phyloP scores from a whole-genome alignment of 345 rosid genomes.

The Arabidopsis arenosa region DNA sequence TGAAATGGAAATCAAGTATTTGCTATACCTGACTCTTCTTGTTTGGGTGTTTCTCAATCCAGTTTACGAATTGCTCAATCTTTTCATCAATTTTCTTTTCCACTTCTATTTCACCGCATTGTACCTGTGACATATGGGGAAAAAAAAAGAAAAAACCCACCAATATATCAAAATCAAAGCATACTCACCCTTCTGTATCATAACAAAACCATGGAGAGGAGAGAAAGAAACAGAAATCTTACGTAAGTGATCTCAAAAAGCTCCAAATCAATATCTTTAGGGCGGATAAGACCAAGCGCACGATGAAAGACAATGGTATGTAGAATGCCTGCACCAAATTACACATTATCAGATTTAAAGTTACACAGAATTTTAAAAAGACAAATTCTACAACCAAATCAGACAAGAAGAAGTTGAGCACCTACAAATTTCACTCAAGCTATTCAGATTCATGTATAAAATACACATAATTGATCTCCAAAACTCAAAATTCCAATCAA shows the following conservation, averaged over 20 bases:
- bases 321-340: conserved; percentile 66
- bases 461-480: background rate
- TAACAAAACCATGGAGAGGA: conserved; percentile 5
- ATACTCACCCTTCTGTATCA: conserved; percentile 3
- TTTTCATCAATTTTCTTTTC: conserved; percentile 96
- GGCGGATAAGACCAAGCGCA: conserved; percentile 91
- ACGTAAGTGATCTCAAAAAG: conserved; percentile 90
- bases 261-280: conserved; percentile 91
- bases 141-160: background rate
- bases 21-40: conserved; percentile 84
- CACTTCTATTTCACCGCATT: conserved; percentile 84
- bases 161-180: conserved; percentile 12
- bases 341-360: conserved; percentile 21
- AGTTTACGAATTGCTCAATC: conserved; percentile 83
- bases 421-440: background rate
- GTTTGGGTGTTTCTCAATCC: conserved; percentile 96
- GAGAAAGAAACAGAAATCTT: conserved; percentile 34
- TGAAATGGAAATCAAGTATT: background rate
- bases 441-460: background rate
- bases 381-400: background rate
- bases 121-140: conserved; percentile 54
- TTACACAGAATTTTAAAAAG: background rate
- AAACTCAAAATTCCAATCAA: conserved; percentile 6
- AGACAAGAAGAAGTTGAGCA: conserved; percentile 3
- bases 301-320: conserved; percentile 92